Base-by-base conservation (phyloP, 1,139 yeast species). In the Arxiozyma telluris region DNA sequence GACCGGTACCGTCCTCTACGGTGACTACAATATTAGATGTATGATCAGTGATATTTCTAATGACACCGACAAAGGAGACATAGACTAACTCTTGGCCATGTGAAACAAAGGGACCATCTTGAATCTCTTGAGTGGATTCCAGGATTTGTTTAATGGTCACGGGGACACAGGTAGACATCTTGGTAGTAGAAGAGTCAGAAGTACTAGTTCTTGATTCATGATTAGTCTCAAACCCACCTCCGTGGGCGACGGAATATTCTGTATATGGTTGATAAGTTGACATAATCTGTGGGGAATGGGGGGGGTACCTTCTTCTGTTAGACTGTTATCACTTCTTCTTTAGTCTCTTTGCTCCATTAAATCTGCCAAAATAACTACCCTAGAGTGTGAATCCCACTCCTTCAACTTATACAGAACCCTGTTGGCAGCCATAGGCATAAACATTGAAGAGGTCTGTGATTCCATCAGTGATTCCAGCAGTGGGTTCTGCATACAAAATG, bases 1-100 rank as follows among this genome's bases (percentile, higher is more conserved):
- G 75, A 0, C 95, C 96, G 0, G 96, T 86, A 4, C 96, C 96
- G 66, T 91, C 97, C 63, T 89, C 96, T 22, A 89, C 66, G 30
- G 83, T 79, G 55, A 86, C 70, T 17, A 74, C 72, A 44, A 83
- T 71, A 54, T 70, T 71, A 22, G 84, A 75, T 0, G 84, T 76
- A 51, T 78, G 77, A 52, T 79, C 80, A 17, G 76, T 77, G 27
- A 84, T 78, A 55, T 79, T 78, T 61, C 90, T 76, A 45, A 85
- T 76, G 41, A 82, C 80, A 0, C 88, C 95, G 18, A 84, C 82
- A 59, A 86, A 76, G 30, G 82, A 75, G 34, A 85, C 82, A 71
- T 79, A 75, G 60, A 77, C 81, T 54, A 84, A 73, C 51, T 80
- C 82, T 51, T 79, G 80, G 52, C 83, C 85, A 64, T 87, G 83